These are phyloP conservation scores for Lactifluus subvellereus DNA, from an alignment of 768 basidiomycete genomes.

Conservation along the genomic window DNA sequence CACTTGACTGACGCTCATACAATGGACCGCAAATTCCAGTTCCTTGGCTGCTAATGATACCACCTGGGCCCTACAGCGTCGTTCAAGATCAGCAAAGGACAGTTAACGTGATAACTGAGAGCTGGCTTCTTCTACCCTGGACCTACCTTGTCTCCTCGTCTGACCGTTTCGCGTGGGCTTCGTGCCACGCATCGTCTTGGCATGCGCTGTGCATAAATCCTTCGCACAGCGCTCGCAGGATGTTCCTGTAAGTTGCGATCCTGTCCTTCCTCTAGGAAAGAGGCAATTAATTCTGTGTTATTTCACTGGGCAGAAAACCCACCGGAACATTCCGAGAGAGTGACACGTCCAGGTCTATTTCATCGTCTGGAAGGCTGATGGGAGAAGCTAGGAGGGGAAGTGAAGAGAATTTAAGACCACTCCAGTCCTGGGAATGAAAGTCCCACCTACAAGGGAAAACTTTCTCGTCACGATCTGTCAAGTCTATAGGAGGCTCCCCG, in stretches of 20 bases:
- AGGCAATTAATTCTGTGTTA: neutral
- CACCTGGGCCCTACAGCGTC: conserved; percentile 35
- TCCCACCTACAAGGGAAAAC: conserved; percentile 29
- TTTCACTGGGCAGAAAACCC: neutral
- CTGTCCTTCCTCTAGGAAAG: conserved; percentile 14
- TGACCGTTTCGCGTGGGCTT: conserved; percentile 24
- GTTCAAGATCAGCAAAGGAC: neutral
- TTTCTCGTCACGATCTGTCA: conserved; percentile 21
- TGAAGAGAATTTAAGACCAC: neutral
- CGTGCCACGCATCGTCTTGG: conserved; percentile 31
- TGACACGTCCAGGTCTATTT: conserved; percentile 36
- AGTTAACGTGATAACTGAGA: neutral
- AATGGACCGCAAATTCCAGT: conserved; percentile 44
- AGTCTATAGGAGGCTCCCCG: neutral
- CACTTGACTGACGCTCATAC: conserved; percentile 44
- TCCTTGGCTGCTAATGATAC: conserved; percentile 39
- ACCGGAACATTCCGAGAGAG: conserved; percentile 43
- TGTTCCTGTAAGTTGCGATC: conserved; percentile 31
- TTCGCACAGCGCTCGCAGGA: conserved; percentile 38
- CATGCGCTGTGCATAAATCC: conserved; percentile 31
- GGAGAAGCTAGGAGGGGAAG: conserved; percentile 1
- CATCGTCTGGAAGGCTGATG: conserved; percentile 29
- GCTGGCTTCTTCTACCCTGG: neutral
- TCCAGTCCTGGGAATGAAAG: conserved; percentile 18
- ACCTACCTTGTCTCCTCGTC: conserved; percentile 26